Base-by-base conservation (phyloP, 345 rosid species). In the Populus nigra region DNA sequence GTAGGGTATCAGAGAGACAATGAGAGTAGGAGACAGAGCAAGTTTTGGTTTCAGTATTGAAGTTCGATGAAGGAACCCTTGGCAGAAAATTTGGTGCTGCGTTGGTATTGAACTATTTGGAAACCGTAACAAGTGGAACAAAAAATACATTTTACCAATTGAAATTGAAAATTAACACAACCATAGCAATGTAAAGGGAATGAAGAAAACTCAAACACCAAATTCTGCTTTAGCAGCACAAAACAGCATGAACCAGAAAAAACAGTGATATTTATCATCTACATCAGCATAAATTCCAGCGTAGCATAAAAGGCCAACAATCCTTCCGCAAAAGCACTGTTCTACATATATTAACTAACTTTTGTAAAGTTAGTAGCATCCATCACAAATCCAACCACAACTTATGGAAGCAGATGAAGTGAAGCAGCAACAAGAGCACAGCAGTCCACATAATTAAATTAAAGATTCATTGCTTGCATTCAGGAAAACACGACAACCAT, bases 361-460 rank as follows among this genome's bases (percentile, higher is more conserved):
- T 55, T 27, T n/a, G 76, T 25, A 79, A 74, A 68, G 74, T 53
- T 61, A 27, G 76, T 72, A 66, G 78, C 77, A 79, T 61, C 73
- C 78, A 80, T 75, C 72, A 80, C 68, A 76, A 47, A 78, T 66
- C 72, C 71, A 80, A 47, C 83, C 76, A 76, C 76, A 78, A 70
- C 65, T 47, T 67, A 76, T 10, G 75, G 84, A 73, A 77, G 80
- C 45, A 73, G 80, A 81, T 69, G 81, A 77, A 82, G 73, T 55
- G 85, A 74, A 82, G 79, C 85, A 82, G 85, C 82, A 82, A 82
- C 85, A 47, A 82, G 78, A 82, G 79, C 82, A 82, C 79, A 82
- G 82, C 82, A 82, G 85, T 78, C 85, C 82, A 82, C 76, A 82
- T 62, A 77, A 74, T 62, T 65, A 82, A 82, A 74, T 65, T 79